These are phyloP conservation scores for Phellopilus nigrolimitatus DNA, from an alignment of 1,284 basidiomycete species.

Conservation along the genomic window DNA sequence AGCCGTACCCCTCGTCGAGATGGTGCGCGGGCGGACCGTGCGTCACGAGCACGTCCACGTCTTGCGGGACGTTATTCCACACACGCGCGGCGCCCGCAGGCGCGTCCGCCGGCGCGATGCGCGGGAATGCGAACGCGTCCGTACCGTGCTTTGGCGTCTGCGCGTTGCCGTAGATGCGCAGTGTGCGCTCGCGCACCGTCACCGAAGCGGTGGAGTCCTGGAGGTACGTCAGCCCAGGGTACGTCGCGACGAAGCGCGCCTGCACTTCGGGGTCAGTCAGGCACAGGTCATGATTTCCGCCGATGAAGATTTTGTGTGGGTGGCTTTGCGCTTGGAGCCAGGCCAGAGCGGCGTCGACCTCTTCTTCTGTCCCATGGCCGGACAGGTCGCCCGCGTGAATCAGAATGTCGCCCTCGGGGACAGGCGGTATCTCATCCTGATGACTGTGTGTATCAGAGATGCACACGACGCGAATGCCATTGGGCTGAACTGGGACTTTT, in stretches of 20 bases:
- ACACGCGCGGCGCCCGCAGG: slow-evolving; percentile 13
- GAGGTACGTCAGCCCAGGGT: slow-evolving; percentile 29
- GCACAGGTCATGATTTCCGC: slow-evolving; percentile 37
- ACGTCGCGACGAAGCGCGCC: slow-evolving; percentile 9
- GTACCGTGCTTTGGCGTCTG: slow-evolving; percentile 32
- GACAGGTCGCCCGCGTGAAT: slow-evolving; percentile 24
- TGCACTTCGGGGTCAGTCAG: slow-evolving; percentile 21
- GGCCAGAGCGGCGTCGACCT: slow-evolving; percentile 13
- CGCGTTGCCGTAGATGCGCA: slow-evolving; percentile 35
- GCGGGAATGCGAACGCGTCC: slow-evolving; percentile 36
- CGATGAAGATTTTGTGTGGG: slow-evolving; percentile 36
- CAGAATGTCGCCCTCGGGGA: slow-evolving; percentile 23
- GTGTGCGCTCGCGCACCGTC: slow-evolving; percentile 25
- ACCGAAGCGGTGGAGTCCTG: slow-evolving; percentile 27
- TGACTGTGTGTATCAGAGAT: slow-evolving; percentile 22
- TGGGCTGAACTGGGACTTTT: not conserved
- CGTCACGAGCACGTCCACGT: slow-evolving; percentile 38
- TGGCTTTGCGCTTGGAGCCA: slow-evolving; percentile 33
- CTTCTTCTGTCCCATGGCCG: slow-evolving; percentile 18
- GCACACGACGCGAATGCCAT: slow-evolving; percentile 18
- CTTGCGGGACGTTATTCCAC: slow-evolving; percentile 28
- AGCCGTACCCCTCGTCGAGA: slow-evolving; percentile 31
- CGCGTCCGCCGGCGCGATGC: slow-evolving; percentile 13
- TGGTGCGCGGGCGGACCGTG: slow-evolving; percentile 38
- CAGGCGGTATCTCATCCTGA: not conserved